phyloP scores from a whole-genome alignment of 2,329 filamentous ascomycete species.

The Botrytis porri region DNA sequence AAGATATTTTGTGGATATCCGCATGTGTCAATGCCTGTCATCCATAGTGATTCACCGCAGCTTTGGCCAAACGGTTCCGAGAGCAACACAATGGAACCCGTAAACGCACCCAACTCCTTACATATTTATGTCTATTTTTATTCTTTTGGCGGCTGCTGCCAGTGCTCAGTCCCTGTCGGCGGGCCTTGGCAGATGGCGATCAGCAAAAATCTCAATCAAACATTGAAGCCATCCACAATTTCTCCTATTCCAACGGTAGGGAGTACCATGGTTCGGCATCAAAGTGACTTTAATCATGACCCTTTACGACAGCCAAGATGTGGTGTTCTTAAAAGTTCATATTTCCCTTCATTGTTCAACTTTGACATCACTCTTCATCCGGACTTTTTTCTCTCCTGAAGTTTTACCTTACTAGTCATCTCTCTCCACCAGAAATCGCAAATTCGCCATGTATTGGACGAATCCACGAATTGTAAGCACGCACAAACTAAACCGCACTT shows the following conservation, averaged over 20 bases:
- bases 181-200: conserved; percentile 1
- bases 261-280: background rate
- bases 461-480: conserved; percentile 8
- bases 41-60: background rate
- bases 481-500: background rate
- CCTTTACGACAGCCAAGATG: background rate
- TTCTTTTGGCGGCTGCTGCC: background rate
- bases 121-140: background rate
- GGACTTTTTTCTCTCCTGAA: background rate
- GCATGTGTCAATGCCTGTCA: conserved; percentile 3
- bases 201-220: background rate
- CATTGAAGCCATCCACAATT: background rate
- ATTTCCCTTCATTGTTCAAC: background rate
- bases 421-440: background rate
- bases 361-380: background rate
- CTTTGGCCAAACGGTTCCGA: background rate
- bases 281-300: background rate
- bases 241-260: conserved; percentile 3
- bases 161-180: background rate
- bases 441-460: conserved; percentile 1
- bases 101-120: background rate
- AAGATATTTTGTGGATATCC: background rate
- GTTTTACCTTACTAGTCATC: background rate
- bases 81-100: background rate
- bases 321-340: background rate